Evolutionary conservation across 805 yeast species (phyloP).

Genomic region (Trichomonascus vanleenenianus): DNA sequence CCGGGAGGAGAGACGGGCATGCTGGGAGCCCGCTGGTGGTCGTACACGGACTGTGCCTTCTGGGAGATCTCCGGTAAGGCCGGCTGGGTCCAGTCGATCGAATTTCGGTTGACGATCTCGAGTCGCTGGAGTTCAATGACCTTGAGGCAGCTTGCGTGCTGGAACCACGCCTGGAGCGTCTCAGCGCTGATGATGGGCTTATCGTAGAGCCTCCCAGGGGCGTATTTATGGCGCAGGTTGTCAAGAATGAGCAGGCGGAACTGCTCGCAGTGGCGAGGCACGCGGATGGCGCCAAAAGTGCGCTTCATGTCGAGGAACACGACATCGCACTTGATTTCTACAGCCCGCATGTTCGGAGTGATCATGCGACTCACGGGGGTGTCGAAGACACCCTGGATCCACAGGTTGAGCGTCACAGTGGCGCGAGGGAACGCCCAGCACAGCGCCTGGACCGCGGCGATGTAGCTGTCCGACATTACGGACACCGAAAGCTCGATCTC

Average conservation of each 20-base stretch:
- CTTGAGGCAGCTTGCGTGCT: neutral
- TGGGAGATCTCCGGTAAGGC: neutral
- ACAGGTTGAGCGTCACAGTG: neutral
- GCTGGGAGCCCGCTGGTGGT: too few species aligned
- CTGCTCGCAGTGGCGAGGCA: neutral
- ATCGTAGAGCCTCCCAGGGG: neutral
- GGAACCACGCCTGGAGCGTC: neutral
- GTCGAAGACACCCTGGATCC: neutral
- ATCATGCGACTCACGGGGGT: neutral
- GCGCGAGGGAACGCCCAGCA: neutral
- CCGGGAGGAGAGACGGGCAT: too few species aligned
- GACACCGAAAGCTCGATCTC: neutral
- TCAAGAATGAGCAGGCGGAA: neutral
- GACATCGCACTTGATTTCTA: neutral
- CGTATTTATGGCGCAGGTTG: neutral
- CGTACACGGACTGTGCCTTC: too few species aligned
- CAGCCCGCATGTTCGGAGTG: neutral
- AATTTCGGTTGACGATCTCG: neutral
- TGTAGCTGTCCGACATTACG: neutral
- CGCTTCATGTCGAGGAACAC: neutral
- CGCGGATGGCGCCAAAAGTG: neutral
- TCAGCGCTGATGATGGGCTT: neutral
- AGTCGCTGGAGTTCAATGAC: neutral
- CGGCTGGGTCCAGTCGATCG: slow-evolving; percentile 1
- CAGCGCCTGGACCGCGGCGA: neutral